These are phyloP conservation scores for Hibiscus tridactylites DNA, from an alignment of 345 rosid species.

Conservation along the genomic window DNA sequence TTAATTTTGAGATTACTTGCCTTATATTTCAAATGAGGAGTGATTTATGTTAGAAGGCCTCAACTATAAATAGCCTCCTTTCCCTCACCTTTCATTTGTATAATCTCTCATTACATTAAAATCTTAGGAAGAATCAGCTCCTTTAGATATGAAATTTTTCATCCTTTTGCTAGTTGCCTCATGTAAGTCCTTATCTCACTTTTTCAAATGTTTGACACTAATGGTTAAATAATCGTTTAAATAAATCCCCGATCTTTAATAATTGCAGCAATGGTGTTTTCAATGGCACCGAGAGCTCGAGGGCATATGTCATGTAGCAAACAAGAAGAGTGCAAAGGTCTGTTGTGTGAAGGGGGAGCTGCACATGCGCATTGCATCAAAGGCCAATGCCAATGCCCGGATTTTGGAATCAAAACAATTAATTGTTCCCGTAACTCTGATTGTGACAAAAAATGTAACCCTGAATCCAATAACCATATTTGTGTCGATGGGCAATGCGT, in stretches of 20 bases:
- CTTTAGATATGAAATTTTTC: neutral
- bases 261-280: neutral
- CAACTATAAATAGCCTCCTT: too few species aligned
- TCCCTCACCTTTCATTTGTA: too few species aligned
- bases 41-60: too few species aligned
- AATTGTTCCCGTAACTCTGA: too few species aligned
- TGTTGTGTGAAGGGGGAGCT: neutral
- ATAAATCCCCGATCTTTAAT: neutral
- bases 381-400: neutral
- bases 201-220: too few species aligned
- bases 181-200: neutral
- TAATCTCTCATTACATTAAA: too few species aligned
- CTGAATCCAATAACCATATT: too few species aligned
- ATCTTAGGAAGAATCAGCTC: neutral
- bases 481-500: too few species aligned
- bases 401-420: neutral
- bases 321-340: neutral
- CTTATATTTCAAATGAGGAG: too few species aligned
- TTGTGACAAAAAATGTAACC: too few species aligned
- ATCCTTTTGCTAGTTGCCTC: neutral
- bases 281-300: neutral
- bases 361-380: neutral
- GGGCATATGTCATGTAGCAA: neutral
- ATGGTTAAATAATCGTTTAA: too few species aligned
- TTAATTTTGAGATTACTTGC: too few species aligned